phyloP scores from a whole-genome alignment of 495 filamentous ascomycete species.

The Aspergillus steynii region DNA sequence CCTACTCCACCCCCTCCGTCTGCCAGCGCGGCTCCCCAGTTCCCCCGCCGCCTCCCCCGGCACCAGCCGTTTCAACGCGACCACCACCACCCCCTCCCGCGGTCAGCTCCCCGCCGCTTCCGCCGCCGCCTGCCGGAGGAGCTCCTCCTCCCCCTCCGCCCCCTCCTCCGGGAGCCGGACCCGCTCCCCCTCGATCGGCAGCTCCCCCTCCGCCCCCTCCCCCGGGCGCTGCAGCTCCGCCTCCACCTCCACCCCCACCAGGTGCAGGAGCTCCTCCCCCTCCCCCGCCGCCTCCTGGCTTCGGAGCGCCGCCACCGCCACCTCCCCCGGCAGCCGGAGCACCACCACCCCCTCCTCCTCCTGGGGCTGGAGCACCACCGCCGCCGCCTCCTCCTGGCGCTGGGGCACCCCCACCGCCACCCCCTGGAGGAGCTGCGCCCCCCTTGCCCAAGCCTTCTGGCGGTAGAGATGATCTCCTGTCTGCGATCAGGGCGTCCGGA shows the following conservation, averaged over 20 bases:
- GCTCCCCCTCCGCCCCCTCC: slow-evolving; percentile 55
- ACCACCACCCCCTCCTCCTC: slow-evolving; percentile 46
- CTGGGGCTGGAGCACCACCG: slow-evolving; percentile 41
- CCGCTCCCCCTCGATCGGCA: slow-evolving; percentile 30
- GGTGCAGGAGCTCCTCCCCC: slow-evolving; percentile 29
- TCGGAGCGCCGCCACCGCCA: slow-evolving; percentile 40
- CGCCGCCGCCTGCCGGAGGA: slow-evolving; percentile 48
- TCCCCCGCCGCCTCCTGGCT: slow-evolving; percentile 59
- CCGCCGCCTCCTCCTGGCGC: slow-evolving; percentile 48
- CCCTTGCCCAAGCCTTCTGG: slow-evolving; percentile 52
- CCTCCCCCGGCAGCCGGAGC: slow-evolving; percentile 34
- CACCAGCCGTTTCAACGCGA: slow-evolving; percentile 19
- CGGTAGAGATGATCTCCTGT: slow-evolving; percentile 68
- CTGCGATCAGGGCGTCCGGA: slow-evolving; percentile 77
- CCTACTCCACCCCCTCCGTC: slow-evolving; percentile 36
- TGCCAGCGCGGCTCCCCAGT: slow-evolving; percentile 25
- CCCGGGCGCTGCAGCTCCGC: slow-evolving; percentile 29
- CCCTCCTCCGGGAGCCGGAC: slow-evolving; percentile 51
- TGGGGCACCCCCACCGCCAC: slow-evolving; percentile 68
- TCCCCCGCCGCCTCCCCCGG: slow-evolving; percentile 34
- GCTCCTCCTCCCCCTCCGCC: slow-evolving; percentile 32
- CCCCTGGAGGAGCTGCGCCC: slow-evolving; percentile 64
- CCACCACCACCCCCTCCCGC: slow-evolving; percentile 36
- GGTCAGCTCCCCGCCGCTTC: slow-evolving; percentile 24
- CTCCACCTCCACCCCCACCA: slow-evolving; percentile 50